Percentiles rank a stretch among this genome's conserved stretches.
phyloP scores from a whole-genome alignment of 306 rosid genomes.

The Crataegus laevigata region DNA sequence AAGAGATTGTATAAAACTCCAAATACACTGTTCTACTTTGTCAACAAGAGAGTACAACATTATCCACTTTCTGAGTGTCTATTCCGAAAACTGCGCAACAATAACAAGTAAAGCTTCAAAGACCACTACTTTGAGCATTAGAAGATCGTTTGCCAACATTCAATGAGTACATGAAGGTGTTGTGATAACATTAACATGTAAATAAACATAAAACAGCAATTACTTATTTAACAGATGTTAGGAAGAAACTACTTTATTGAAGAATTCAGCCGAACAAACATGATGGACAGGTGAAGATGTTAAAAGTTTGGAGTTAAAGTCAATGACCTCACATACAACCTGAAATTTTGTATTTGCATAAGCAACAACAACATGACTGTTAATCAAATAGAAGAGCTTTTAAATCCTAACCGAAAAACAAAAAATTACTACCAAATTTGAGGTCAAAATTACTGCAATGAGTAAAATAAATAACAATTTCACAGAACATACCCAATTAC shows the following conservation, averaged over 20 bases:
- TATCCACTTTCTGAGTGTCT: neutral
- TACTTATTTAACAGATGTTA: constrained; percentile 1
- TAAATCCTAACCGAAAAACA: neutral
- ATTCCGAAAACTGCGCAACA: neutral
- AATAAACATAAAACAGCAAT: neutral
- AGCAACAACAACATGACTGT: neutral
- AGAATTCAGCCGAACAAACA: neutral
- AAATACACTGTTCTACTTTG: neutral
- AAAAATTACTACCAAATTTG: neutral
- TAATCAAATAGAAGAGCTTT: neutral
- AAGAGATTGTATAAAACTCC: neutral
- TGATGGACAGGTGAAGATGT: neutral
- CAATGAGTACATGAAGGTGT: neutral
- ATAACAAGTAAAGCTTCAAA: neutral
- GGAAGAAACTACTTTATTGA: neutral
- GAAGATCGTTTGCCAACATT: neutral
- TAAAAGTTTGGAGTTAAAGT: neutral
- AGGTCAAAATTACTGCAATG: neutral
- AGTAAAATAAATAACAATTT: neutral
- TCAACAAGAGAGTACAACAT: neutral
- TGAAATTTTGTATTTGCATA: neutral
- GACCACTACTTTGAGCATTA: neutral
- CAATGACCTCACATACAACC: neutral
- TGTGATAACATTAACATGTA: neutral
- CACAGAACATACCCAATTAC: neutral